Evolutionary conservation across 768 basidiomycete genomes (phyloP).

Genomic region (Mycena floridula): DNA sequence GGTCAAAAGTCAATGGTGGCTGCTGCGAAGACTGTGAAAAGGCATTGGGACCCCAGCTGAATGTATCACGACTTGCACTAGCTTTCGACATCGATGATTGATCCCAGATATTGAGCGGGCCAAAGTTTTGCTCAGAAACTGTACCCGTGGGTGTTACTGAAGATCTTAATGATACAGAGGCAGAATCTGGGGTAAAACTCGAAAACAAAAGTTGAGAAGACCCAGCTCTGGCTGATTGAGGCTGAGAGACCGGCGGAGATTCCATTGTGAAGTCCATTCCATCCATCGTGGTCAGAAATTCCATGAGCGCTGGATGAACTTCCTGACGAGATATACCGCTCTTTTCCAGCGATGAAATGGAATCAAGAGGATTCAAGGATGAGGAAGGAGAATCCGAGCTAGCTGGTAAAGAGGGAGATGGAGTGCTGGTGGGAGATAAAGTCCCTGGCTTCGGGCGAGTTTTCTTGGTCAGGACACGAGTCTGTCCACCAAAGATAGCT

Average conservation of each 20-base stretch:
- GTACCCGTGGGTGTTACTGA: too few relatives aligned
- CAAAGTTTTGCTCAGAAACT: neutral
- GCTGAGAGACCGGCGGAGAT: neutral
- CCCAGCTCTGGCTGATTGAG: neutral
- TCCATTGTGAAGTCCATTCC: neutral
- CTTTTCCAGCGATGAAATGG: neutral
- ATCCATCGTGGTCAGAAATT: neutral
- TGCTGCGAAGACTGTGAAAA: neutral
- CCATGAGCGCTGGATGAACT: neutral
- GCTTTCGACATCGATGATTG: too few relatives aligned
- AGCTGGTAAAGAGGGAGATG: neutral
- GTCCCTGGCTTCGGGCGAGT: neutral
- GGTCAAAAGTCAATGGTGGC: neutral
- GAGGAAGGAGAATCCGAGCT: neutral
- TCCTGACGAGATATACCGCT: neutral
- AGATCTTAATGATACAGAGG: too few relatives aligned
- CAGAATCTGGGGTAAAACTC: too few relatives aligned
- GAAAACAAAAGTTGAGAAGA: neutral
- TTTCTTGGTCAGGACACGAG: conserved; percentile 29
- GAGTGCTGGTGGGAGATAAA: neutral
- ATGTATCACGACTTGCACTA: neutral
- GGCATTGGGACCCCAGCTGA: neutral
- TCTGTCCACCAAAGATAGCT: conserved; percentile 51
- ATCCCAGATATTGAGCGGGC: too few relatives aligned
- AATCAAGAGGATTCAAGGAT: neutral